Conservation (phyloP, 352 stramenopile species). For the Aphanomyces euteiches region DNA sequence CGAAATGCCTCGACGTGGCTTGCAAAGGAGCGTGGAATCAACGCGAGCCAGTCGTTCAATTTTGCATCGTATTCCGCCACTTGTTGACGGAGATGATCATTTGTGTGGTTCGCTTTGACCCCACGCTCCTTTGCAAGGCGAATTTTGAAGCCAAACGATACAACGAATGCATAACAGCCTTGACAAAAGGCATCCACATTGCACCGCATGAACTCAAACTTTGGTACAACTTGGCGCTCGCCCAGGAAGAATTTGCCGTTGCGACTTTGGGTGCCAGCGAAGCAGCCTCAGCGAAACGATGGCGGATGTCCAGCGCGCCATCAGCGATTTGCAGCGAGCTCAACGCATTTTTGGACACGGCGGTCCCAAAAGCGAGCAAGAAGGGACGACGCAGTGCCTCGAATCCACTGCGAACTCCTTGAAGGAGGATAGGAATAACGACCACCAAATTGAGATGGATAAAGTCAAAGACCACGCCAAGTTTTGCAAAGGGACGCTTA, state of each 20-base stretch:
- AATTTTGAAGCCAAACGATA: constrained; percentile 89
- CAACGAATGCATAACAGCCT: constrained; percentile 78
- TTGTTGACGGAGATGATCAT: too few species aligned
- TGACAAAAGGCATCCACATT: constrained; percentile 76
- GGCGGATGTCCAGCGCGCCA: constrained; percentile 84
- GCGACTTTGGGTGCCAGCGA: constrained; percentile 73
- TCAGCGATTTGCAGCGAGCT: constrained; percentile 77
- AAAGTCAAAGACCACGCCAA: constrained; percentile 85
- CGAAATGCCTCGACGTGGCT: too few species aligned
- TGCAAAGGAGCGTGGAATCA: too few species aligned
- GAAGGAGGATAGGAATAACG: too few species aligned
- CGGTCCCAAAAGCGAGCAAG: constrained; percentile 57
- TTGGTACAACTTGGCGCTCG: constrained; percentile 84
- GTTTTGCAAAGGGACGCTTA: constrained; percentile 81
- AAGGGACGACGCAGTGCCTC: too few species aligned
- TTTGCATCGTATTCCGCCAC: too few species aligned
- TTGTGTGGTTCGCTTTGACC: too few species aligned
- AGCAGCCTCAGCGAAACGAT: constrained; percentile 51
- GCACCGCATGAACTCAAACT: constrained; percentile 71
- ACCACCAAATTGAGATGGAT: constrained; percentile 82
- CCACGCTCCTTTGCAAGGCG: too few species aligned
- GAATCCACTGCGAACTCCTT: too few species aligned
- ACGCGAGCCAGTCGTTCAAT: too few species aligned
- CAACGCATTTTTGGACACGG: constrained; percentile 75
- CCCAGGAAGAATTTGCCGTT: constrained; percentile 84